Percentiles rank a stretch among this genome's conserved stretches.
phyloP scores from a whole-genome alignment of 75 land plant genomes.

The Picea glauca region DNA sequence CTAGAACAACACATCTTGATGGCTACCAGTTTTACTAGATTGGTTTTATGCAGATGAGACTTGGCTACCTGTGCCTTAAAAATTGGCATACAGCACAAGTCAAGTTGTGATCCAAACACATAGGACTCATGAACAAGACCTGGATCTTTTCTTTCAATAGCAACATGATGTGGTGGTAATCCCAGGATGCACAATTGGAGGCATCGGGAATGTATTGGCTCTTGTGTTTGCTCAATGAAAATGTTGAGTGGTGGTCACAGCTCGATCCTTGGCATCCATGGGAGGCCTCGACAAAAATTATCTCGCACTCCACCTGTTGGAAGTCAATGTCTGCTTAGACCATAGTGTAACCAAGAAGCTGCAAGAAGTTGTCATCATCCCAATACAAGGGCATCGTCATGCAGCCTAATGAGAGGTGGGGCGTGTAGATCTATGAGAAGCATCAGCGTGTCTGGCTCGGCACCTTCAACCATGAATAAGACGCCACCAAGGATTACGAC shows the following conservation, averaged over 20 bases:
- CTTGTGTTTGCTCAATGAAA: slow-evolving; percentile 33
- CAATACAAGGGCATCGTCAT: slow-evolving; percentile 36
- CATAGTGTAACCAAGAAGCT: slow-evolving; percentile 33
- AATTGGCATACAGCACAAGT: no score
- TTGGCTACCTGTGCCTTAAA: no score
- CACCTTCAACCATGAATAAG: no score
- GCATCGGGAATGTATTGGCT: slow-evolving; percentile 52
- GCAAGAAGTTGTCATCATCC: background rate
- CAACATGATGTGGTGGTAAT: background rate
- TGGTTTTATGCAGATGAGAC: no score
- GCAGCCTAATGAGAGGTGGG: slow-evolving; percentile 20
- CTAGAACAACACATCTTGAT: no score
- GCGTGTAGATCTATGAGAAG: no score
- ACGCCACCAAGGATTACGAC: no score
- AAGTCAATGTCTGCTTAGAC: slow-evolving; percentile 48
- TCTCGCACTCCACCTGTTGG: slow-evolving; percentile 18
- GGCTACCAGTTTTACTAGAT: no score
- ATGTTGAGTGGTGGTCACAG: slow-evolving; percentile 44
- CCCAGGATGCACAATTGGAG: slow-evolving; percentile 57
- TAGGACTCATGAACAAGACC: no score
- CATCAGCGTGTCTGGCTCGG: no score
- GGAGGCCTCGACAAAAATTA: background rate
- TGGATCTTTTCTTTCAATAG: no score
- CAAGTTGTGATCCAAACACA: no score
- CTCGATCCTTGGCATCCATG: slow-evolving; percentile 14